Evolutionary conservation across 2,329 filamentous ascomycete species (phyloP).

Genomic region (Aspergillus sp.): DNA sequence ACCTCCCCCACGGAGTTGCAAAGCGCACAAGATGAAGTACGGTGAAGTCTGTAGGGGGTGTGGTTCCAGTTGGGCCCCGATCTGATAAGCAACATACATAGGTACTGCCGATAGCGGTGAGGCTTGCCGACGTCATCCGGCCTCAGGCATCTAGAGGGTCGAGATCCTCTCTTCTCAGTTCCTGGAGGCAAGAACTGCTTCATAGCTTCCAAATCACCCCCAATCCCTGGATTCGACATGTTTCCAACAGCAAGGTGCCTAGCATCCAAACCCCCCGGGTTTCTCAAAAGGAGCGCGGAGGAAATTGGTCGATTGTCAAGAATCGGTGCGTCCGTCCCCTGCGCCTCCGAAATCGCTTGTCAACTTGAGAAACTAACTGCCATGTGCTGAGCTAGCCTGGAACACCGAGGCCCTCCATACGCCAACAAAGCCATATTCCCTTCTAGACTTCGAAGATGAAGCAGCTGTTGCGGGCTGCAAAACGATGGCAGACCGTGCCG

Average conservation of each 20-base stretch:
- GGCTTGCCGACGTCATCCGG: not conserved
- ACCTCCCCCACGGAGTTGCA: no score
- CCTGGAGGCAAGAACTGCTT: not conserved
- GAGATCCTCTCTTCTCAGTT: not conserved
- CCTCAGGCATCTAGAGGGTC: not conserved
- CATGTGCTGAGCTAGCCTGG: constrained; percentile 31
- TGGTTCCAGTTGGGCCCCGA: no score
- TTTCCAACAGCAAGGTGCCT: constrained; percentile 41
- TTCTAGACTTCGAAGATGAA: constrained; percentile 44
- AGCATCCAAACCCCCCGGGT: constrained; percentile 46
- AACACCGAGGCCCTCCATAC: constrained; percentile 39
- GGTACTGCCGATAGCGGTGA: not conserved
- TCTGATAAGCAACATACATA: not conserved
- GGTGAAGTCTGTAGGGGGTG: no score
- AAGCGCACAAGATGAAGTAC: no score
- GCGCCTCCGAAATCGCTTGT: not conserved
- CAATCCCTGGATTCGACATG: constrained; percentile 24
- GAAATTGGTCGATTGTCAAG: constrained; percentile 58
- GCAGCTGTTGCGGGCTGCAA: constrained; percentile 51
- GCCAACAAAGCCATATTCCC: constrained; percentile 39
- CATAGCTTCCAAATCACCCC: not conserved
- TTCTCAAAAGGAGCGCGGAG: constrained; percentile 58
- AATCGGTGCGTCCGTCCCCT: constrained; percentile 47
- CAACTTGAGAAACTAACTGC: not conserved
- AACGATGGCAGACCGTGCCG: constrained; percentile 80